These are phyloP conservation scores for Tricholomella constricta DNA, from an alignment of 768 basidiomycete species.

Conservation along the genomic window DNA sequence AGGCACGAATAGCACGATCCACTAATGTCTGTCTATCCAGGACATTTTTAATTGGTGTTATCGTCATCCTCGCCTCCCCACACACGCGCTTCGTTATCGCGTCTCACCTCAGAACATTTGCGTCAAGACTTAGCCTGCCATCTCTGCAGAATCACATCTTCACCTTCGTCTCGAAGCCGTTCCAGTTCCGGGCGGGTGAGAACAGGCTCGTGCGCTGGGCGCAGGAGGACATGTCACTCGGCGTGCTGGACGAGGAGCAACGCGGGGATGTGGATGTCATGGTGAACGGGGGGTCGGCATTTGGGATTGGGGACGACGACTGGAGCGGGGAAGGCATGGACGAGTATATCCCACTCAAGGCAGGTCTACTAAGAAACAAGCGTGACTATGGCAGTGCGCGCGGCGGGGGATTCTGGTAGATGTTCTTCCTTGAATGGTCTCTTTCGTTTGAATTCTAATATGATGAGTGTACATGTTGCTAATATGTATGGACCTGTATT, in stretches of 20 bases:
- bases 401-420: background rate
- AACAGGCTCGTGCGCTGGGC: slow-evolving; percentile 47
- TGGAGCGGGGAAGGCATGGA: slow-evolving; percentile 32
- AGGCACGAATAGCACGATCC: background rate
- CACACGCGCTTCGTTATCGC: slow-evolving; percentile 24
- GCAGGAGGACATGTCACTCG: slow-evolving; percentile 45
- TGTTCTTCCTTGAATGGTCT: background rate
- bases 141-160: slow-evolving; percentile 11
- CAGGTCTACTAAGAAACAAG: slow-evolving; percentile 22
- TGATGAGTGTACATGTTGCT: no score
- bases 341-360: slow-evolving; percentile 49
- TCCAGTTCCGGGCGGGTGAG: slow-evolving; percentile 39
- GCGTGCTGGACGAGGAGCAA: background rate
- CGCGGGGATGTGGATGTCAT: slow-evolving; percentile 42
- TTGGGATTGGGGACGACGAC: slow-evolving; percentile 24
- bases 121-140: slow-evolving; percentile 18
- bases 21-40: slow-evolving; percentile 4
- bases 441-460: background rate
- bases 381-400: slow-evolving; percentile 11
- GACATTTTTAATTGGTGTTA: slow-evolving; percentile 13
- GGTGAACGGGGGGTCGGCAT: slow-evolving; percentile 37
- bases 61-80: slow-evolving; percentile 25
- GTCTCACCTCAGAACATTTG: slow-evolving; percentile 21
- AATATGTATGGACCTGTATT: background rate
- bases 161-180: slow-evolving; percentile 10